These are phyloP conservation scores for Sporobolomyces phaffii DNA, from an alignment of 768 basidiomycete genomes.

Conservation along the genomic window DNA sequence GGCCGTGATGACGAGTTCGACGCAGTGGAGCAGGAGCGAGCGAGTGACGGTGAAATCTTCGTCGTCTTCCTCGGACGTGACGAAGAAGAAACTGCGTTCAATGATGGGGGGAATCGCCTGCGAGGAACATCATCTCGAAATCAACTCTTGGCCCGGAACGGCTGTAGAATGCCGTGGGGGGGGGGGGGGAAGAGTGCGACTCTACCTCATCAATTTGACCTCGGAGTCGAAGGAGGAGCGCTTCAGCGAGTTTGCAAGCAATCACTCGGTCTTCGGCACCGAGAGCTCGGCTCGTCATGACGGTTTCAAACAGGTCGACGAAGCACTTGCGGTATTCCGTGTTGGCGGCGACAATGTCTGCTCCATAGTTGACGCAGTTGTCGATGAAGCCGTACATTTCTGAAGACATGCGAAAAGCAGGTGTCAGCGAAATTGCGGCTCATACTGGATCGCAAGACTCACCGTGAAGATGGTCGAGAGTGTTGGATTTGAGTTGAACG, in stretches of 20 bases:
- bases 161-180: too few relatives aligned
- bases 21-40: conserved; percentile 65
- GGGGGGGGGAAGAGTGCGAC: conserved; percentile 25
- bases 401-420: conserved; percentile 28
- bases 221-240: conserved; percentile 69
- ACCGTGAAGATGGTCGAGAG: conserved; percentile 83
- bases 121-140: neutral
- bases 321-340: conserved; percentile 71
- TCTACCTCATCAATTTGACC: conserved; percentile 70
- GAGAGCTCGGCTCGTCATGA: conserved; percentile 62
- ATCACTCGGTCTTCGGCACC: conserved; percentile 79
- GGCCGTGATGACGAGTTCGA: conserved; percentile 74
- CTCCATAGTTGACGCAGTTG: conserved; percentile 80
- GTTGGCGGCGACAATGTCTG: conserved; percentile 65
- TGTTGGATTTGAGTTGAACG: conserved; percentile 71
- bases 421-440: conserved; percentile 44
- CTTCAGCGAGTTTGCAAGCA: conserved; percentile 78
- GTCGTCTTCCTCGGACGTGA: conserved; percentile 46
- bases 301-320: conserved; percentile 73
- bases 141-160: too few relatives aligned
- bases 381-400: conserved; percentile 84
- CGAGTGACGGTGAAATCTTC: conserved; percentile 54
- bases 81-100: conserved; percentile 58
- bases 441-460: too few relatives aligned
- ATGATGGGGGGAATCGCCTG: conserved; percentile 65